These are phyloP conservation scores for Helotiales sp. DNA, from an alignment of 2,329 filamentous ascomycete genomes.

Conservation along the genomic window DNA sequence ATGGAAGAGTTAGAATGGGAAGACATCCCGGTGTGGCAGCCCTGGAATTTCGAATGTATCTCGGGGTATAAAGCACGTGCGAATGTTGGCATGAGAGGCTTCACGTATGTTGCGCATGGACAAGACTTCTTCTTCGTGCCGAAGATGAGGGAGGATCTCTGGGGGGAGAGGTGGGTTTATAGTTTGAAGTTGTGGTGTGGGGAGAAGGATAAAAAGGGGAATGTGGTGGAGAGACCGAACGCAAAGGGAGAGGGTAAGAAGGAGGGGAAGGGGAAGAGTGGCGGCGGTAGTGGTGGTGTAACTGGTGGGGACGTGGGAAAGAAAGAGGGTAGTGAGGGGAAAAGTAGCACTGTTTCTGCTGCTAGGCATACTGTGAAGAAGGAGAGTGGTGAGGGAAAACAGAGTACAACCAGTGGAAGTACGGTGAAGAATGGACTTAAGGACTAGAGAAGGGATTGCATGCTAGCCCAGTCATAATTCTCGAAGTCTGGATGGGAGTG, in stretches of 20 bases:
- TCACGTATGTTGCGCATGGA: conserved; percentile 27
- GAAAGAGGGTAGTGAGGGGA: not conserved
- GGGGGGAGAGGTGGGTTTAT: conserved; percentile 26
- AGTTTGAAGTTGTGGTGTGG: conserved; percentile 26
- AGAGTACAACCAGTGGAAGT: not conserved
- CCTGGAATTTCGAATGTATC: conserved; percentile 17
- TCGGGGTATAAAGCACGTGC: conserved; percentile 23
- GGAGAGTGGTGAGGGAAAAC: not conserved
- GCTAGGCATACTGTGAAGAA: no score
- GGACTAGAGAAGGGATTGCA: not conserved
- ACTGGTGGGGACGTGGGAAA: not conserved
- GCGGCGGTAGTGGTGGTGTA: not conserved
- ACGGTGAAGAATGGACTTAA: not conserved
- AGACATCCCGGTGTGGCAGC: not conserved
- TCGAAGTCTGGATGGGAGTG: not conserved
- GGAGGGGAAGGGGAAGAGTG: not conserved
- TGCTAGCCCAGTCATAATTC: not conserved
- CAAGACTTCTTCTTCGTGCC: conserved; percentile 25
- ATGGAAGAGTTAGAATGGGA: conserved; percentile 13
- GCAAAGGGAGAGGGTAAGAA: not conserved
- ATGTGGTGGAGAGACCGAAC: not conserved
- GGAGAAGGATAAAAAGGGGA: conserved; percentile 16
- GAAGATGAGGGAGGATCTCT: conserved; percentile 27
- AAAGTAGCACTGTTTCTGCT: no score
- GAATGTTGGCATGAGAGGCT: conserved; percentile 25